These are phyloP conservation scores for Collybia sp. DNA, from an alignment of 768 basidiomycete genomes.

Conservation along the genomic window DNA sequence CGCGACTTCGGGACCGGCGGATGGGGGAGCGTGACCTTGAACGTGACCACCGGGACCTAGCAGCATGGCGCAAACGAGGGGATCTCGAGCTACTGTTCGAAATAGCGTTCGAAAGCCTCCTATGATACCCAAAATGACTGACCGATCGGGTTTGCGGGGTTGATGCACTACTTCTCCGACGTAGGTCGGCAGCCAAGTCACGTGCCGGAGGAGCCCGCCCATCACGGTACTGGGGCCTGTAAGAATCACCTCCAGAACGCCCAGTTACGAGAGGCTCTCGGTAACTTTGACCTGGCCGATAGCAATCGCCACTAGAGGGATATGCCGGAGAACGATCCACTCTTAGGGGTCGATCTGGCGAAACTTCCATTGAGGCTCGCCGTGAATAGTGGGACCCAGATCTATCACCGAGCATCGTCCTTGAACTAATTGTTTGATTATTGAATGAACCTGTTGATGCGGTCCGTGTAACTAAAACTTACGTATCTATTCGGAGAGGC, in stretches of 20 bases:
- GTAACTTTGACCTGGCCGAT: slow-evolving; percentile 39
- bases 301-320: slow-evolving; percentile 37
- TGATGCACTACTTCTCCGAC: slow-evolving; percentile 18
- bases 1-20: slow-evolving; percentile 15
- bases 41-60: slow-evolving; percentile 13
- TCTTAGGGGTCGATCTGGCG: slow-evolving; percentile 28
- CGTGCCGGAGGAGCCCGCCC: slow-evolving; percentile 18
- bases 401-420: too few species aligned
- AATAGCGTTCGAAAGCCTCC: slow-evolving; percentile 20
- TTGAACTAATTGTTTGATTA: too few species aligned
- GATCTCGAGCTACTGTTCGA: slow-evolving; percentile 23
- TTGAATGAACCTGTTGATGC: too few species aligned
- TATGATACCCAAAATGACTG: slow-evolving; percentile 19
- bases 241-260: slow-evolving; percentile 38
- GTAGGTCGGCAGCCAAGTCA: slow-evolving; percentile 17
- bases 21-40: slow-evolving; percentile 8
- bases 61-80: slow-evolving; percentile 17
- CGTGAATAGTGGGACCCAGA: slow-evolving; percentile 16
- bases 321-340: slow-evolving; percentile 25
- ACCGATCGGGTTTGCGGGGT: slow-evolving; percentile 15
- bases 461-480: slow-evolving; percentile 13
- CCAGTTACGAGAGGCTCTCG: slow-evolving; percentile 33
- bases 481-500: slow-evolving; percentile 33
- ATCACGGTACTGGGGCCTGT: slow-evolving; percentile 43
- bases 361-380: slow-evolving; percentile 24